Evolutionary conservation across 495 filamentous ascomycete species (phyloP), one percentile per base, ranked within the genome.

Genomic region (Umbilicaria muhlenbergii): DNA sequence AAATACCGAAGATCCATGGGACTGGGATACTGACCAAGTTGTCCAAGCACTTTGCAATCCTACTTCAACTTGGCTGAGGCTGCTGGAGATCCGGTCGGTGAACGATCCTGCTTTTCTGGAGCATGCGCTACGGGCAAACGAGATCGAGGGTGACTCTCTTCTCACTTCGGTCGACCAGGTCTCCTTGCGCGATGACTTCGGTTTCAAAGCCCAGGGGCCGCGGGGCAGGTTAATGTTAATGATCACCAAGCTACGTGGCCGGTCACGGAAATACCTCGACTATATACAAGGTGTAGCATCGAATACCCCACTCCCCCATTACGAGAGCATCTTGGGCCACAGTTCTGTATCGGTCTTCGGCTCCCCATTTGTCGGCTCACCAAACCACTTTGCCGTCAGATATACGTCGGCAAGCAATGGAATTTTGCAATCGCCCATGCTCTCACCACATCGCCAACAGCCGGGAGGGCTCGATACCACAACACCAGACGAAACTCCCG

Each of bases 21-120:
- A 74, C 47, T 88, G 83, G 83, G 63, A 63, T 17, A 64, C 78
- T 17, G 77, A 84, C 16, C 65, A 75, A 32, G 71, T 86, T 2
- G 70, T 83, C 0, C 55, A 58, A 11, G 78, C 78, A 41, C 58
- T 89, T 4, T 86, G 81, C 59, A 63, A 70, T 21, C 34, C 57
- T 2, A 52, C 65, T 15, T 43, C 15, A 35, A 50, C 6, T 55
- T 58, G n/a, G 24, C 18, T 8, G 21, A 34, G 13, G 7, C 21
- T 17, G 34, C 14, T 74, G 65, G 67, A 43, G 57, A 14, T 21
- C 51, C 57, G 24, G 28, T 51, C n/a, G 32, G 61, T 75, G 6
- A 78, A 77, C 15, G 63, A 81, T 35, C 57, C 64, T 0, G 49
- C 49, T 7, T 17, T 48, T 0, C 63, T 89, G 11, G 76, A 74